Conservation (phyloP, 306 rosid genomes). For the Cucurbita pepo region DNA sequence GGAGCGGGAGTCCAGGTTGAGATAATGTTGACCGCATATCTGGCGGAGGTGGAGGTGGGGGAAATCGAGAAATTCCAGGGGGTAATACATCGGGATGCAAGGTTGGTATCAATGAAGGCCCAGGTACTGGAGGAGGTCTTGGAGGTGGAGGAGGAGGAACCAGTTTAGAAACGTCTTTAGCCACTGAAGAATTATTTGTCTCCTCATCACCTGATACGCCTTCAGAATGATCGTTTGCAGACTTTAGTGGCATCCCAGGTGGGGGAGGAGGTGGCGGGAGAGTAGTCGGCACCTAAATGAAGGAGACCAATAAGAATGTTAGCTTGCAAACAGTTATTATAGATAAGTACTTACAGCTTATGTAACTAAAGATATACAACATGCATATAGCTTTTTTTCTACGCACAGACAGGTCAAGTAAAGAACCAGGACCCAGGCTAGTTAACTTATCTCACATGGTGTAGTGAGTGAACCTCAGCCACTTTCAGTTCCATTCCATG, state of each 20-base stretch:
- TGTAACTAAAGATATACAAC: neutral
- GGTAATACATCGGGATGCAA: constrained; percentile 70
- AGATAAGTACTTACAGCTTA: constrained; percentile 2
- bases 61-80: constrained; percentile 72
- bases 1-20: constrained; percentile 51
- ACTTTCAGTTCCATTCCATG: neutral
- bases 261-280: constrained; percentile 93
- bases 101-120: constrained; percentile 39
- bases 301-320: constrained; percentile 11
- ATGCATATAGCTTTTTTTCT: neutral
- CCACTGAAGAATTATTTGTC: constrained; percentile 23
- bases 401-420: neutral
- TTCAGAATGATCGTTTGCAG: constrained; percentile 40
- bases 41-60: constrained; percentile 81
- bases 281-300: constrained; percentile 36
- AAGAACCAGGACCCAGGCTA: neutral
- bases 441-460: neutral
- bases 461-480: neutral
- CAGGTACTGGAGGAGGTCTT: constrained; percentile 56
- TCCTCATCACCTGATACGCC: constrained; percentile 35
- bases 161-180: constrained; percentile 47
- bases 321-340: constrained; percentile 2
- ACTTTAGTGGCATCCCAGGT: constrained; percentile 44
- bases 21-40: constrained; percentile 73
- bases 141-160: constrained; percentile 79